Evolutionary conservation across 2,329 filamentous ascomycete species (phyloP).

Genomic region (Lomentospora prolificans): DNA sequence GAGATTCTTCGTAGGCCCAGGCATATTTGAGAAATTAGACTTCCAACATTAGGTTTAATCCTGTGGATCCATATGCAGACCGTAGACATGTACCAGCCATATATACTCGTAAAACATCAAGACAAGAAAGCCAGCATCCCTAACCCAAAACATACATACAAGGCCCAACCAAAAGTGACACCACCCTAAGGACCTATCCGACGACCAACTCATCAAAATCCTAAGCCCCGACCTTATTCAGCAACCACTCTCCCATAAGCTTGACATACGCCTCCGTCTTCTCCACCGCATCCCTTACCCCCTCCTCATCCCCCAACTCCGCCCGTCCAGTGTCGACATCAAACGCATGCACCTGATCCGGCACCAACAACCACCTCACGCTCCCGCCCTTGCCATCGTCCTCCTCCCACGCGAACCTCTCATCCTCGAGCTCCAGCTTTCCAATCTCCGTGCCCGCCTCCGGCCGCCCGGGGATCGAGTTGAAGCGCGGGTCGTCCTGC

Average conservation of each 20-base stretch:
- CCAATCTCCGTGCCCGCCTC: conserved; percentile 10
- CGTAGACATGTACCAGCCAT: too few relatives aligned
- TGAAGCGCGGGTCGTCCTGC: background rate
- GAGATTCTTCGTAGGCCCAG: too few relatives aligned
- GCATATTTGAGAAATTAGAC: too few relatives aligned
- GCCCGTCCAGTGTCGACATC: conserved; percentile 19
- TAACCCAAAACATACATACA: too few relatives aligned
- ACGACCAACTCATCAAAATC: background rate
- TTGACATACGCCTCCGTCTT: conserved; percentile 22
- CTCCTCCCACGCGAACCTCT: conserved; percentile 26
- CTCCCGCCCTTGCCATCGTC: conserved; percentile 12
- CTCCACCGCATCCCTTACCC: conserved; percentile 17
- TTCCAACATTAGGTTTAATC: too few relatives aligned
- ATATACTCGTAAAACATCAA: too few relatives aligned
- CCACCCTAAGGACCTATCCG: too few relatives aligned
- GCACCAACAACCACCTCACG: conserved; percentile 31
- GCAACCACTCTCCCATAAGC: conserved; percentile 21
- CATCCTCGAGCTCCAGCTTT: conserved; percentile 19
- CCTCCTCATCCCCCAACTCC: conserved; percentile 19
- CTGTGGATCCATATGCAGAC: too few relatives aligned
- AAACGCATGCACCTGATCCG: conserved; percentile 31
- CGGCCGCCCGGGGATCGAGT: conserved; percentile 9
- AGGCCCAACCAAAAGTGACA: too few relatives aligned
- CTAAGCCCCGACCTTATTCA: conserved; percentile 19
- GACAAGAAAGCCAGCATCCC: too few relatives aligned